Evolutionary conservation across 331 rosid genomes (phyloP).

Genomic region (Pyracantha coccinea): DNA sequence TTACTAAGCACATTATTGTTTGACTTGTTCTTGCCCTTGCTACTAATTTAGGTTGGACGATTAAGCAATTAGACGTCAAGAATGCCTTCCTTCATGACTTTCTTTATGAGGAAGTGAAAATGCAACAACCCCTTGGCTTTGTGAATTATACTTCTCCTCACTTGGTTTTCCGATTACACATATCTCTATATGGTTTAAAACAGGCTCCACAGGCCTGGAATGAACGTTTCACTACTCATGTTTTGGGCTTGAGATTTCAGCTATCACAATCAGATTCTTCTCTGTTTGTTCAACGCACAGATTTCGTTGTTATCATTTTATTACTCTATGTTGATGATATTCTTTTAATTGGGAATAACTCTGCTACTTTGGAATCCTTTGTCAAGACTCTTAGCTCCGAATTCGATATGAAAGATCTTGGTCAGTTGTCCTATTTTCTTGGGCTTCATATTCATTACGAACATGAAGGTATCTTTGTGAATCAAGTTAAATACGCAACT

Average conservation of each 20-base stretch:
- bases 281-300: not conserved
- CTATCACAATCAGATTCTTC: not conserved
- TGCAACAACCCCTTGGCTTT: not conserved
- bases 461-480: too few relatives aligned
- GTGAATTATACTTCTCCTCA: not conserved
- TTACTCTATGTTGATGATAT: not conserved
- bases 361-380: not conserved
- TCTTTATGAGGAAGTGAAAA: not conserved
- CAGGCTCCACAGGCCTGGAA: not conserved
- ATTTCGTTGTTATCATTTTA: not conserved
- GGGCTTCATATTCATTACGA: too few relatives aligned
- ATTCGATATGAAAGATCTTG: not conserved
- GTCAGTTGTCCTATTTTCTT: too few relatives aligned
- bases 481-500: too few relatives aligned
- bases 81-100: not conserved
- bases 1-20: not conserved
- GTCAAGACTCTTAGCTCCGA: not conserved
- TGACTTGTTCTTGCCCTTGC: not conserved
- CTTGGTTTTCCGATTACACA: not conserved
- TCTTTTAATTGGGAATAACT: not conserved
- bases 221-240: not conserved
- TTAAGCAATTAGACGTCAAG: not conserved
- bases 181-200: not conserved
- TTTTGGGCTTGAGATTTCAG: not conserved
- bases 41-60: not conserved